Percentiles rank a stretch among this genome's conserved stretches.
phyloP scores from a whole-genome alignment of 108 stramenopile genomes.

The Schizochytrium sp. region DNA sequence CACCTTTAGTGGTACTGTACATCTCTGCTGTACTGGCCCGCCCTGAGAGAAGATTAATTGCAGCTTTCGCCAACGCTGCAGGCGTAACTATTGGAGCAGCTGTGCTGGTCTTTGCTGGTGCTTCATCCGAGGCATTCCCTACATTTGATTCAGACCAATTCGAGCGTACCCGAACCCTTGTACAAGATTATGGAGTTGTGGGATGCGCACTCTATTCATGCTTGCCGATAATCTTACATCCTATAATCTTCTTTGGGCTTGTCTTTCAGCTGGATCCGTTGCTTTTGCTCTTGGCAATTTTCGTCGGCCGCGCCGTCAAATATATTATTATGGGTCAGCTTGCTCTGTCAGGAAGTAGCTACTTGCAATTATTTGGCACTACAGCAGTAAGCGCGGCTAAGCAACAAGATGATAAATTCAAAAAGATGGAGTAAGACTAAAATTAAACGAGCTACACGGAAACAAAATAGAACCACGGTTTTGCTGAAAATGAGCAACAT shows the following conservation, averaged over 20 bases:
- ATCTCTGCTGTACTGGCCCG: constrained; percentile 4
- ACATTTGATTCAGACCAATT: background rate
- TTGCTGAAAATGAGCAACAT: background rate
- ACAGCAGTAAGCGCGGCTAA: background rate
- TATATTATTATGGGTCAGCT: constrained; percentile 13
- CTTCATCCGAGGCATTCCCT: background rate
- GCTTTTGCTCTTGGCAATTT: background rate
- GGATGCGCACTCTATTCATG: constrained; percentile 31
- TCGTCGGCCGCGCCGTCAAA: background rate
- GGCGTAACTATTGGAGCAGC: constrained; percentile 1
- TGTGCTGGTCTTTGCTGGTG: background rate
- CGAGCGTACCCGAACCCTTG: background rate
- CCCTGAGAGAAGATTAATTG: background rate
- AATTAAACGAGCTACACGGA: background rate
- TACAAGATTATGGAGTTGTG: background rate
- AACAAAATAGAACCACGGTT: background rate
- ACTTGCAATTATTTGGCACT: background rate
- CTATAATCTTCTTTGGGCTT: constrained; percentile 30
- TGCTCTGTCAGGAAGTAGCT: background rate
- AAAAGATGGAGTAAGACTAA: background rate
- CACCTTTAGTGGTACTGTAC: background rate
- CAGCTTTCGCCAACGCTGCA: constrained; percentile 12
- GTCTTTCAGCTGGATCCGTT: background rate
- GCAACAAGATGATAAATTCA: background rate
- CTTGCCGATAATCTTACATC: constrained; percentile 4